Percentiles rank a stretch among this genome's conserved stretches.
These are phyloP conservation scores for Bertia moriformis DNA, from an alignment of 2,329 filamentous ascomycete species.

Conservation along the genomic window DNA sequence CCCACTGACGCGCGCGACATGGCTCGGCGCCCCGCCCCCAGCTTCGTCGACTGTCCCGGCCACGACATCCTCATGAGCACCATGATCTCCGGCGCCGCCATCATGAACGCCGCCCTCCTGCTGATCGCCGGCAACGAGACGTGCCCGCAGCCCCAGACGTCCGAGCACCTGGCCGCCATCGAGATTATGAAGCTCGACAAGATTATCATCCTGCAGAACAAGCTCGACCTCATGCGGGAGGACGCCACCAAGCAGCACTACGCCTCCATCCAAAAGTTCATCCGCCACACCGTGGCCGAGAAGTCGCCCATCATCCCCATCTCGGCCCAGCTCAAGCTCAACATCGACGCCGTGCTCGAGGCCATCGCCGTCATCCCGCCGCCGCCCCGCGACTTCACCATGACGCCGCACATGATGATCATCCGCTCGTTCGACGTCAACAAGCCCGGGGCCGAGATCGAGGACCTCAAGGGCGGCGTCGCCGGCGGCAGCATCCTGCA, in stretches of 20 bases:
- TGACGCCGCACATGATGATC: slow-evolving; percentile 94
- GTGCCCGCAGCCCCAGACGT: slow-evolving; percentile 95
- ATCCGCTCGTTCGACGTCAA: slow-evolving; percentile 99
- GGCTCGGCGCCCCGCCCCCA: too few species aligned
- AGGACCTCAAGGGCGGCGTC: slow-evolving; percentile 95
- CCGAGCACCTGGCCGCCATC: slow-evolving; percentile 94
- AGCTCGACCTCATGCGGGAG: slow-evolving; percentile 96
- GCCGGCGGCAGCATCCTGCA: slow-evolving; percentile 93
- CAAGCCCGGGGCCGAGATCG: slow-evolving; percentile 97
- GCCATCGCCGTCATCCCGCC: slow-evolving; percentile 91
- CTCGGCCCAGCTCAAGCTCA: slow-evolving; percentile 91
- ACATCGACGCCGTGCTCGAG: slow-evolving; percentile 96
- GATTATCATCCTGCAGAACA: slow-evolving; percentile 99
- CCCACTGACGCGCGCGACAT: slow-evolving; percentile 6
- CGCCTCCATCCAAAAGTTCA: slow-evolving; percentile 95
- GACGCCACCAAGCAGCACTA: slow-evolving; percentile 87
- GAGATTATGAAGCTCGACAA: slow-evolving; percentile 99
- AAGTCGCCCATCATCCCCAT: slow-evolving; percentile 93
- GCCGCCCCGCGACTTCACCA: slow-evolving; percentile 76
- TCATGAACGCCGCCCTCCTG: slow-evolving; percentile 96
- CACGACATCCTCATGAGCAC: slow-evolving; percentile 99
- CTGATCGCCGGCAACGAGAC: slow-evolving; percentile 97
- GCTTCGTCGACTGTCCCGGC: slow-evolving; percentile 95
- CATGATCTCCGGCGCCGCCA: slow-evolving; percentile 96
- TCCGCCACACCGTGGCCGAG: slow-evolving; percentile 89